phyloP scores from a whole-genome alignment of 106 monocot species.

The Acanthochlamys bracteata region DNA sequence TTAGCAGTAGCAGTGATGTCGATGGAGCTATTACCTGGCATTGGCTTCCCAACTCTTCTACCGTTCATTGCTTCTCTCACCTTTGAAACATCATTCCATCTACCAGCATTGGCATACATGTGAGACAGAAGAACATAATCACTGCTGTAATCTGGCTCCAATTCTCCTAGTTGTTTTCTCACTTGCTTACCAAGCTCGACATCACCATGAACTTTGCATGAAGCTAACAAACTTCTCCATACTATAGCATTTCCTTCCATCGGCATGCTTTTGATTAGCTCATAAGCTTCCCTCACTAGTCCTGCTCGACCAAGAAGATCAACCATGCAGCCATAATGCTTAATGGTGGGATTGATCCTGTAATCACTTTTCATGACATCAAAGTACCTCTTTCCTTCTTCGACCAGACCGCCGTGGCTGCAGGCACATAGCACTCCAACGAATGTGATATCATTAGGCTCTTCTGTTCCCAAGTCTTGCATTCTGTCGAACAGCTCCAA shows the following conservation, averaged over 20 bases:
- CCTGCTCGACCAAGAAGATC: slow-evolving; percentile 58
- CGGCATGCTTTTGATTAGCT: slow-evolving; percentile 34
- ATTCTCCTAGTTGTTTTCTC: slow-evolving; percentile 19
- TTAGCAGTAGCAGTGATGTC: background rate
- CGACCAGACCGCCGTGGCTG: slow-evolving; percentile 46
- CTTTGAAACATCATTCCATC: slow-evolving; percentile 31
- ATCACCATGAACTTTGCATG: slow-evolving; percentile 43
- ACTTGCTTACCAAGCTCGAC: slow-evolving; percentile 32
- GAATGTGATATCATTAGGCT: slow-evolving; percentile 50
- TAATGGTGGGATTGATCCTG: slow-evolving; percentile 24
- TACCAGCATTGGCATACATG: slow-evolving; percentile 26
- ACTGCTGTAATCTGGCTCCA: slow-evolving; percentile 54
- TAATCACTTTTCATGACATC: slow-evolving; percentile 25
- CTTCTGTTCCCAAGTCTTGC: slow-evolving; percentile 16
- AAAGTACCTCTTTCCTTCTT: slow-evolving; percentile 35
- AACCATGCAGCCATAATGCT: slow-evolving; percentile 55
- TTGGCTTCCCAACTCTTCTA: slow-evolving; percentile 20
- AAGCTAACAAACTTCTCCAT: slow-evolving; percentile 55
- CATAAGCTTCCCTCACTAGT: slow-evolving; percentile 36
- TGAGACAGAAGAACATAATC: slow-evolving; percentile 47
- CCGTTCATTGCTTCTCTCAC: slow-evolving; percentile 39
- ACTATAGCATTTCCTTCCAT: slow-evolving; percentile 45
- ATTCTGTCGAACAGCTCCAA: slow-evolving; percentile 33
- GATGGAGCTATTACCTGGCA: slow-evolving; percentile 17
- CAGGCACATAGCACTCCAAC: slow-evolving; percentile 47